Evolutionary conservation across 306 rosid species (phyloP), one percentile per base, ranked within the genome.

Genomic region (Glycyrrhiza uralensis): DNA sequence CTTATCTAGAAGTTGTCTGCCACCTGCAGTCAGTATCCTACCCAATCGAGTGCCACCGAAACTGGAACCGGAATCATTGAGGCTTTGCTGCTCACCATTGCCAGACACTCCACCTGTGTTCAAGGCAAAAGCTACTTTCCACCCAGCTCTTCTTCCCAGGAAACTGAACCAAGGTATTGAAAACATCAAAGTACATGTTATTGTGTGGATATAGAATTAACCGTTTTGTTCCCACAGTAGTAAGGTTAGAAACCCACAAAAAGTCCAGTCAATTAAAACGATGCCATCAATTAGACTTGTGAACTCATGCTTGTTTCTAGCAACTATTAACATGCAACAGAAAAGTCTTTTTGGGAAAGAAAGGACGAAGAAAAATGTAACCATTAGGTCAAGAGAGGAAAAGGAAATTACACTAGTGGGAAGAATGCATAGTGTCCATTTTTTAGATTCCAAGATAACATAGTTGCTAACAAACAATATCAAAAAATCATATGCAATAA

Each of bases 41-140:
- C 97, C 97, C 87, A 94, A 86, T 55, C 99, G 88, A 42, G 97
- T 94, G 36, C 95, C 76, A 6, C 93, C 92, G 33, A 93, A 85
- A 85, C 70, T 68, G 35, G 96, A 81, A 68, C 81, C 56, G 6
- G 85, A 72, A 33, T 82, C 89, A 9, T 87, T 49, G 79, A 77
- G n/a, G 68, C 77, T 74, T 75, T 87, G 87, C 72, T 86, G 88
- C 54, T 83, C 92, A 51, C 87, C 91, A 63, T 84, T 83, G 58
- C 81, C 84, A 24, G 97, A 74, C 47, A 86, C 70, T 68, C 91
- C 99, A 32, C 85, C 91, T 7, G 96, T 89, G 89, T 94, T 86
- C 86, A 91, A 79, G 67, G 97, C 91, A 80, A 91, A 87, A 54
- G 83, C 88, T 79, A 89, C 51, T 79, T 82, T 85, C 89, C 87